Percentiles rank a stretch among this genome's conserved stretches.
These are phyloP conservation scores for Sphagnurus paluster DNA, from an alignment of 1,284 basidiomycete species.

Conservation along the genomic window DNA sequence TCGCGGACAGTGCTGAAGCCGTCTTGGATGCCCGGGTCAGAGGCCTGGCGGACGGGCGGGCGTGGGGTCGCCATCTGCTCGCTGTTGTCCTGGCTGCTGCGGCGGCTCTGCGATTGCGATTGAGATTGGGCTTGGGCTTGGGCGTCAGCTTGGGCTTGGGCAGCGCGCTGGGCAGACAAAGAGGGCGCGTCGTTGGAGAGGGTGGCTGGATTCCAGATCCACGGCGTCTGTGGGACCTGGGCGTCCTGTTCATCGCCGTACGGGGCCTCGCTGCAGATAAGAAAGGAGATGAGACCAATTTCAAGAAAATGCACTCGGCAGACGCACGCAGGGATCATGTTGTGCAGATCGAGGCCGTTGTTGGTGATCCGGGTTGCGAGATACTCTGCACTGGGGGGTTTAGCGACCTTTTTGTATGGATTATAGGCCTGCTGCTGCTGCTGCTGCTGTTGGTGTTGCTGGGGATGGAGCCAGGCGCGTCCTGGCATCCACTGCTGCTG, in stretches of 20 bases:
- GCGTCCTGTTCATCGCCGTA: conserved; percentile 33
- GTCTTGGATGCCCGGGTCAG: not conserved
- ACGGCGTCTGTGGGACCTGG: conserved; percentile 32
- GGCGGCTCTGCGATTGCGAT: no score
- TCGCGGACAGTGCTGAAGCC: conserved; percentile 46
- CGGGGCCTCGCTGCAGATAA: conserved; percentile 32
- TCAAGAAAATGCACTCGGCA: conserved; percentile 5
- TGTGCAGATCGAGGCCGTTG: conserved; percentile 64
- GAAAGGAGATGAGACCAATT: conserved; percentile 5
- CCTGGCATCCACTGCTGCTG: conserved; percentile 34
- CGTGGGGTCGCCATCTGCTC: no score
- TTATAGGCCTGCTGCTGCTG: conserved; percentile 37
- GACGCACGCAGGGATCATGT: conserved; percentile 66
- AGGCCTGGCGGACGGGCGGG: no score
- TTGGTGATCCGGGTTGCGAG: conserved; percentile 53
- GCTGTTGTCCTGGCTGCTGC: no score
- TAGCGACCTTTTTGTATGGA: conserved; percentile 61
- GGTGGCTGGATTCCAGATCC: conserved; percentile 38
- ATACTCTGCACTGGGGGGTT: conserved; percentile 60
- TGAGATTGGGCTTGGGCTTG: not conserved
- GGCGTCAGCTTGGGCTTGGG: not conserved
- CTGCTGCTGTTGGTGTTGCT: conserved; percentile 14
- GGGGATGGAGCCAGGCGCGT: conserved; percentile 32
- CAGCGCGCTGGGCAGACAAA: conserved; percentile 11
- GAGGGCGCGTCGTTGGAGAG: conserved; percentile 27